Base-by-base conservation (phyloP, 495 filamentous ascomycete genomes). In the Letharia columbiana region DNA sequence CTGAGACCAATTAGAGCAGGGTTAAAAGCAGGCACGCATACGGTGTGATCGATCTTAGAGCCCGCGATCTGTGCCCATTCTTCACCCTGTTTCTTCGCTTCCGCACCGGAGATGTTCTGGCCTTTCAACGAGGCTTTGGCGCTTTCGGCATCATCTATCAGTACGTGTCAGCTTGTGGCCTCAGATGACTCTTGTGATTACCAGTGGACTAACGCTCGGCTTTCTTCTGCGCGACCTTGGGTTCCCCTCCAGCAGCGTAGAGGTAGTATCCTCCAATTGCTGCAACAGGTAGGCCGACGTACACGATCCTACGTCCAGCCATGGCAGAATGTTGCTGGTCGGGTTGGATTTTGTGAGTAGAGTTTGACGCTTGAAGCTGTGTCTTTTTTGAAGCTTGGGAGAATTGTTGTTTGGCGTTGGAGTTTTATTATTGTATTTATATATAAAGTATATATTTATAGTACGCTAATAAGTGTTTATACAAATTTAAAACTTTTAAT, bases 191-290 rank as follows among this genome's bases (percentile, higher is more conserved):
- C 15, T 42, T 39, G 31, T 11, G 39, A 12, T 37, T 20, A 4
- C 37, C 20, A 8, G 50, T 41, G 39, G 49, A 77, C 81, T 61
- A 76, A 96, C 94, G 81, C 79, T 96, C 91, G 68, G 89, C 81
- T 67, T 92, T 77, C 79, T 92, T 89, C 81, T 89, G 83, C 15
- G 93, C 93, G 39, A 83, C 83, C 66, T 88, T 86, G n/a, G 90
- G 84, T 73, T 88, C 81, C 45, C 94, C 94, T 61, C 92, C 92
- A 1, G 93, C 90, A 33, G 78, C 81, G 78, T 96, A 98, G 62
- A 98, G 81, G 80, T 98, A 98, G 83, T 97, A 97, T 20, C 88
- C 93, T 54, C 84, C 80, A 49, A 84, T 85, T 64, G 85, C 88
- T 23, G 82, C 89, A 54, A 82, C 87, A 18, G 80, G 82, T 60